Evolutionary conservation across 2,329 filamentous ascomycete species (phyloP), one percentile per base, ranked within the genome.

Genomic region (Geosmithia morbida): DNA sequence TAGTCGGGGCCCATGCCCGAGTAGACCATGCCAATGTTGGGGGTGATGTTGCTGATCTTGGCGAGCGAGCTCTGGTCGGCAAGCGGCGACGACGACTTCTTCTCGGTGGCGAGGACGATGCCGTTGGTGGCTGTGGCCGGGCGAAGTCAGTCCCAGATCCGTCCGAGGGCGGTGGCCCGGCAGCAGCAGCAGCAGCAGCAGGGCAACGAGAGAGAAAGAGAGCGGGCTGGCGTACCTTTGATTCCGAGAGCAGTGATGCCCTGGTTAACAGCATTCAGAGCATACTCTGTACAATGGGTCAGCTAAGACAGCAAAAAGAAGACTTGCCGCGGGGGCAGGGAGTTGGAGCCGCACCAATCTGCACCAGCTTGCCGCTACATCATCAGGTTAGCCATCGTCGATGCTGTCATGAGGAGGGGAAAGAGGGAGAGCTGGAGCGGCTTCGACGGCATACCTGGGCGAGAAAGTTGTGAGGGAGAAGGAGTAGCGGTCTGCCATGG

Each of bases 391-490:
- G 43, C 22, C 42, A 40, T 37, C 40, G 41, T 37, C 39, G 46
- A 14, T 20, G 46, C 44, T 41, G 44, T 45, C 48, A 44, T 53
- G 22, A 43, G 42, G 49, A 53, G 13, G 11, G 33, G 11, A 11
- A 37, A 37, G 6, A 37, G 14, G 13, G 11, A 37, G 33, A 37
- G 33, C 33, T 37, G 57, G 55, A 11, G 43, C 51, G 50, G 49
- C 50, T 42, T 50, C 49, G 54, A 51, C 51, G 62, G 62, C 80
- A 69, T 81, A 94, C 92, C 90, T 98, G 66, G 92, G 92, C 62
- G 92, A 97, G 83, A 98, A 98, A 55, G 92, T 98, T 54, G 92
- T 98, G 65, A 98, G 79, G 51, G 92, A 98, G 81, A 98, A 98
- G 48, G 90, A 96, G 71, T 98, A 98, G 74, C 92, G 79, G 70